phyloP scores from a whole-genome alignment of 1,284 basidiomycete species.

The Melampsora occidentalis region DNA sequence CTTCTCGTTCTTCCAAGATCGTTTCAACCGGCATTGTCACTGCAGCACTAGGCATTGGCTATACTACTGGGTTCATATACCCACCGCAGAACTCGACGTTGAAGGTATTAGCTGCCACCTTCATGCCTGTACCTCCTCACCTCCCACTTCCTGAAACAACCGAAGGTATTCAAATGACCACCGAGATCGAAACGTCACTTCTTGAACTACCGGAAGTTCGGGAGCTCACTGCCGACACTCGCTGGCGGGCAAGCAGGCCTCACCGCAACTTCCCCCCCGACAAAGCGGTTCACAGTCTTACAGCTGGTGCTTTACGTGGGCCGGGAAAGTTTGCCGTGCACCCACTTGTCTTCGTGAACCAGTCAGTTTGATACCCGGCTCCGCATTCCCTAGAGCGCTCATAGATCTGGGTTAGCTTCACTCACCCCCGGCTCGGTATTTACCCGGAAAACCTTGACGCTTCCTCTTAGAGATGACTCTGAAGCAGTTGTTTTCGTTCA shows the following conservation, averaged over 20 bases:
- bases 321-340: slow-evolving; percentile 70
- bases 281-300: slow-evolving; percentile 18
- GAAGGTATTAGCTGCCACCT: no score
- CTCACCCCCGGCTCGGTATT: not conserved
- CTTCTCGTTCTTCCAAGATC: no score
- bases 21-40: no score
- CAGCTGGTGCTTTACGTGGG: slow-evolving; percentile 23
- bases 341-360: slow-evolving; percentile 70
- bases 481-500: slow-evolving; percentile 72
- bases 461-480: slow-evolving; percentile 62
- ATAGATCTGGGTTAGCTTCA: not conserved
- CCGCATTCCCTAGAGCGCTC: not conserved
- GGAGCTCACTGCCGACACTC: slow-evolving; percentile 5
- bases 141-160: not conserved
- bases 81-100: no score
- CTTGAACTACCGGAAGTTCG: slow-evolving; percentile 12
- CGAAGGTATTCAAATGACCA: slow-evolving; percentile 2
- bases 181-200: slow-evolving; percentile 10
- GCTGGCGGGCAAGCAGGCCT: slow-evolving; percentile 14
- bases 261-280: not conserved
- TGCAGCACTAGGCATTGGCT: no score
- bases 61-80: no score
- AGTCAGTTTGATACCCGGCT: slow-evolving; percentile 44
- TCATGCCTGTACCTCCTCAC: no score
- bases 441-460: not conserved